Evolutionary conservation across 2,329 filamentous ascomycete species (phyloP).

Genomic region (Sclerotinia minor): DNA sequence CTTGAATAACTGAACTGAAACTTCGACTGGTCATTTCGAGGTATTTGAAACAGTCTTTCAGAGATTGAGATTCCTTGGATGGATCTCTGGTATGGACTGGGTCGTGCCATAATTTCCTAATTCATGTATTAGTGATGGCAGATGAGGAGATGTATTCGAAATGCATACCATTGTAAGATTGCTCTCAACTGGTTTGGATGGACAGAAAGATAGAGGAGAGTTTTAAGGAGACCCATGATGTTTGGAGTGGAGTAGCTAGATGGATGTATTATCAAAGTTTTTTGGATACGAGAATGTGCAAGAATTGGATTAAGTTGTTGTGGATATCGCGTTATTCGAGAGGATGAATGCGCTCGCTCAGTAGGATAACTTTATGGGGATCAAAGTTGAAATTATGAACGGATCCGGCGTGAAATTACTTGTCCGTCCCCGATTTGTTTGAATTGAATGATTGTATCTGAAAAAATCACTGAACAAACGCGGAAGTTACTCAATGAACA

Average conservation of each 20-base stretch:
- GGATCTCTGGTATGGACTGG: slow-evolving; percentile 82
- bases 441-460: neutral
- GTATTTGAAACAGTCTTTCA: slow-evolving; percentile 82
- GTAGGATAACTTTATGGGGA: neutral
- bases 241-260: slow-evolving; percentile 20
- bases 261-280: neutral
- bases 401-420: neutral
- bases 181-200: slow-evolving; percentile 78
- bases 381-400: slow-evolving; percentile 3
- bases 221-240: slow-evolving; percentile 55
- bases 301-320: neutral
- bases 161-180: slow-evolving; percentile 79
- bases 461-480: neutral
- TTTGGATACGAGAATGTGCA: neutral
- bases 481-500: neutral
- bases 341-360: slow-evolving; percentile 4
- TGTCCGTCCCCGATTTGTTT: neutral
- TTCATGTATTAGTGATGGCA: slow-evolving; percentile 25
- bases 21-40: slow-evolving; percentile 88
- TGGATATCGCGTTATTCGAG: neutral
- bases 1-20: slow-evolving; percentile 90
- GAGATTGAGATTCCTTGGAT: slow-evolving; percentile 69
- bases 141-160: neutral
- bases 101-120: slow-evolving; percentile 95
- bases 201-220: slow-evolving; percentile 68